Conservation (phyloP, 2,329 filamentous ascomycete species). For the Aquanectria penicillioides region DNA sequence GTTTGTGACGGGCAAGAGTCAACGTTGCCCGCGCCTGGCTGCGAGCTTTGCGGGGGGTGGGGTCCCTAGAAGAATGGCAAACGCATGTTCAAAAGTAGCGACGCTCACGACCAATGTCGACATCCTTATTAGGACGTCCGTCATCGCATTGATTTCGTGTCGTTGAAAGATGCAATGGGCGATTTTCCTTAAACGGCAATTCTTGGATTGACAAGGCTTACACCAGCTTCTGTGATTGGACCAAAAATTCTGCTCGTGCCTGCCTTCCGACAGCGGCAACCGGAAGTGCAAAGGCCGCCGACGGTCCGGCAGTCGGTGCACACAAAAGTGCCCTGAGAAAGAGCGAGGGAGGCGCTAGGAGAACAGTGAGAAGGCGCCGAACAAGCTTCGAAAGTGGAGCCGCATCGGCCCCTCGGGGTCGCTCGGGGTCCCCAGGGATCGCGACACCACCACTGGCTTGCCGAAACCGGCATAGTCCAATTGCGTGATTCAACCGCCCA, state of each 20-base stretch:
- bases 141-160: no score
- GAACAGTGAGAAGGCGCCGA: background rate
- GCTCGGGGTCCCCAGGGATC: slow-evolving; percentile 39
- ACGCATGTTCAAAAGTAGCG: no score
- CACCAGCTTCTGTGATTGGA: slow-evolving; percentile 7
- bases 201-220: slow-evolving; percentile 4
- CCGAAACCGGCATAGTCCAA: slow-evolving; percentile 45
- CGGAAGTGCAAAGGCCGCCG: slow-evolving; percentile 32
- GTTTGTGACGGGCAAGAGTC: no score
- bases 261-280: slow-evolving; percentile 27
- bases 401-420: slow-evolving; percentile 34
- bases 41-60: no score
- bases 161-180: background rate
- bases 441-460: slow-evolving; percentile 42
- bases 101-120: no score
- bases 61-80: no score
- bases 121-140: no score
- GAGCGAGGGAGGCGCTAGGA: background rate
- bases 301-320: slow-evolving; percentile 40
- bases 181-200: background rate
- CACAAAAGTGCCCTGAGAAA: slow-evolving; percentile 13
- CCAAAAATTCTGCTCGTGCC: background rate
- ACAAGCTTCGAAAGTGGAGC: slow-evolving; percentile 7
- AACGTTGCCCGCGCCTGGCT: no score
- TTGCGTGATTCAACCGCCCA: slow-evolving; percentile 53